These are phyloP conservation scores for Phlebopus sp. DNA, from an alignment of 1,284 basidiomycete genomes.

Conservation along the genomic window DNA sequence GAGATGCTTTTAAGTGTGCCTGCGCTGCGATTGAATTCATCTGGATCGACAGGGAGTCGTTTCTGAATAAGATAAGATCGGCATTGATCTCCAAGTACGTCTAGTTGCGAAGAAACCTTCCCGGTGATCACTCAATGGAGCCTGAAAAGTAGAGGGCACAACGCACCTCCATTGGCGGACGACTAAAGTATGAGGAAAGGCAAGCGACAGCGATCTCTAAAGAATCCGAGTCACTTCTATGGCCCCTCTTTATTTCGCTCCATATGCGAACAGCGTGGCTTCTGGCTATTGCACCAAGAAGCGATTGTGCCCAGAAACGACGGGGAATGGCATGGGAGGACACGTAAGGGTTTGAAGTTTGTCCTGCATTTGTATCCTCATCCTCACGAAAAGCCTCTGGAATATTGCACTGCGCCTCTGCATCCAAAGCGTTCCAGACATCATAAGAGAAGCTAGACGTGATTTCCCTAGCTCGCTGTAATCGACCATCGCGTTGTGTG, in stretches of 20 bases:
- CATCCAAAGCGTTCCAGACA: conserved; percentile 50
- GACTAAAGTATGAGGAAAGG: conserved; percentile 55
- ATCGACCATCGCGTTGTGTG: conserved; percentile 31
- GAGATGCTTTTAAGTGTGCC: conserved; percentile 30
- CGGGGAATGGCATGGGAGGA: conserved; percentile 42
- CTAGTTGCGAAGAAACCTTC: conserved; percentile 40
- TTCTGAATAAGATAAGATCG: conserved; percentile 33
- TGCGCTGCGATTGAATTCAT: conserved; percentile 30
- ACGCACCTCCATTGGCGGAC: conserved; percentile 43
- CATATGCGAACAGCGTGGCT: conserved; percentile 43
- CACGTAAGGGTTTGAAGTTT: conserved; percentile 12
- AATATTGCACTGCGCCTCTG: conserved; percentile 35
- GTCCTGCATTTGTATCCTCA: conserved; percentile 13
- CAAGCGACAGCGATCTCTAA: conserved; percentile 50
- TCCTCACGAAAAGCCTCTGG: conserved; percentile 31
- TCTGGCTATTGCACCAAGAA: conserved; percentile 45
- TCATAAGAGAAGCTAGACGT: conserved; percentile 43
- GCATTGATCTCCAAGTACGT: conserved; percentile 42
- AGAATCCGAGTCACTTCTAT: conserved; percentile 22
- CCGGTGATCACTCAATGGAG: neutral
- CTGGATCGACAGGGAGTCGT: conserved; percentile 22
- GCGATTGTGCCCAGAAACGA: conserved; percentile 51
- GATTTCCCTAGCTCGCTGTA: conserved; percentile 36
- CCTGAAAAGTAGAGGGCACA: neutral
- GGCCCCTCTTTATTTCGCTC: conserved; percentile 27